Base-by-base conservation (phyloP, 2,329 filamentous ascomycete genomes). In the Didymella exigua region DNA sequence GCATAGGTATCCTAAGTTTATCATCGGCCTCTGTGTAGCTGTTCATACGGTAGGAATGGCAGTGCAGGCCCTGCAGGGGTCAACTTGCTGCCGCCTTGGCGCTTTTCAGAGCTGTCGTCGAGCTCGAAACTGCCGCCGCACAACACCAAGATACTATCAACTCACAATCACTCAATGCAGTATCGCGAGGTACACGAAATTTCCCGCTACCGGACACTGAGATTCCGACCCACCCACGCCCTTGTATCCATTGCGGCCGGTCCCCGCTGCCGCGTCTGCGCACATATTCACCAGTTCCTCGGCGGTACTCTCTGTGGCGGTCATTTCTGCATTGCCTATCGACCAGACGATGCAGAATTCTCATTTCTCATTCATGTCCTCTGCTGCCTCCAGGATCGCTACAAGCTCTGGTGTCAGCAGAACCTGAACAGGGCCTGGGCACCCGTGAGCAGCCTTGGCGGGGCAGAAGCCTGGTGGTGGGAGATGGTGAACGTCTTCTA, bases 61-160 rank as follows among this genome's bases (percentile, higher is more conserved):
- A 40, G 7, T 21, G 31, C 24, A 44, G 18, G 29, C 19, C 34
- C 4, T 21, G 31, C 24, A 44, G 13, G 31, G 48, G 24, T 44
- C 33, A 19, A 13, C 9, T 24, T 31, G 48, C 24, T 24, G 16
- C 29, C 8, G 48, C 26, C 48, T 50, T 50, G 40, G 48, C 48
- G 18, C n/a, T n/a, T 44, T 46, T 46, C 42, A 45, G 26, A 46
- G 36, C 29, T 41, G 34, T 41, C 23, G 16, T 23, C 19, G 5
- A 31, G 33, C 36, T 34, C 6, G 33, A 44, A 44, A 13, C 40
- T 36, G 29, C 13, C 26, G 24, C 24, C 4, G 10, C 14, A 31
- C 33, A 44, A 50, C 40, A 44, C 27, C 33, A 45, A 41, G 11
- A n/a, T n/a, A n/a, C n/a, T n/a, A n/a, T n/a, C n/a, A n/a, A n/a